phyloP scores from a whole-genome alignment of 23 red algal species.

The Gracilaria caudata region DNA sequence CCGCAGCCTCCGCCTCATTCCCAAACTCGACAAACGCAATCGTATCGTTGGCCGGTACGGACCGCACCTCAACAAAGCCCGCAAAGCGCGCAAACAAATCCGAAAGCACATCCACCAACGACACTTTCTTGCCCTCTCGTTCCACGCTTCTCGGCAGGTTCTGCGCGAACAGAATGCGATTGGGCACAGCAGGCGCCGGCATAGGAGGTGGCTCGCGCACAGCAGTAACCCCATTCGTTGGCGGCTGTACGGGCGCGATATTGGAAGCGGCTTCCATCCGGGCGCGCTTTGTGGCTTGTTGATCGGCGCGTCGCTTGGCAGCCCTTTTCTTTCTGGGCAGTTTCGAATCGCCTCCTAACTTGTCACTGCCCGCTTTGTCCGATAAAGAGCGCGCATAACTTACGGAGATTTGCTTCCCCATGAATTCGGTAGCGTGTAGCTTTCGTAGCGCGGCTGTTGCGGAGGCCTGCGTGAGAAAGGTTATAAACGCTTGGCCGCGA shows the following conservation, averaged over 20 bases:
- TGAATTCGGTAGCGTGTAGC: slow-evolving; percentile 50
- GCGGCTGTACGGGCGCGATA: not conserved
- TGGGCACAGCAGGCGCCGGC: slow-evolving; percentile 43
- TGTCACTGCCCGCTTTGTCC: slow-evolving; percentile 43
- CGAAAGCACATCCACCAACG: slow-evolving; percentile 28
- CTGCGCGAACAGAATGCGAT: slow-evolving; percentile 66
- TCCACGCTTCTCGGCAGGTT: slow-evolving; percentile 35
- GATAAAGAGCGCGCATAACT: slow-evolving; percentile 55
- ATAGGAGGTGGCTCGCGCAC: not conserved
- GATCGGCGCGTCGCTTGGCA: slow-evolving; percentile 28
- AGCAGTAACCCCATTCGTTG: not conserved
- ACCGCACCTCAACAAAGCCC: slow-evolving; percentile 71
- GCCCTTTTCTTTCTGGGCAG: slow-evolving; percentile 27
- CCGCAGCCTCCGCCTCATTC: slow-evolving; percentile 64
- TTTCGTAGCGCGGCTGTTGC: slow-evolving; percentile 72
- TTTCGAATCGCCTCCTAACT: slow-evolving; percentile 54
- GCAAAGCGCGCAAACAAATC: slow-evolving; percentile 70
- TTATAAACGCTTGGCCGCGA: slow-evolving; percentile 89
- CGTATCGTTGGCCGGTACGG: slow-evolving; percentile 53
- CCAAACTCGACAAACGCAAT: slow-evolving; percentile 89
- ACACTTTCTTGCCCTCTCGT: not conserved
- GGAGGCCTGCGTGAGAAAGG: slow-evolving; percentile 74
- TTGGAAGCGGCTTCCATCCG: slow-evolving; percentile 5
- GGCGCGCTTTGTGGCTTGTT: not conserved
- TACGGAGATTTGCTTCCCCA: slow-evolving; percentile 67